Percentiles rank a stretch among this genome's conserved stretches.
Conservation (phyloP, 768 basidiomycete genomes). For the Termitomyces sp. region DNA sequence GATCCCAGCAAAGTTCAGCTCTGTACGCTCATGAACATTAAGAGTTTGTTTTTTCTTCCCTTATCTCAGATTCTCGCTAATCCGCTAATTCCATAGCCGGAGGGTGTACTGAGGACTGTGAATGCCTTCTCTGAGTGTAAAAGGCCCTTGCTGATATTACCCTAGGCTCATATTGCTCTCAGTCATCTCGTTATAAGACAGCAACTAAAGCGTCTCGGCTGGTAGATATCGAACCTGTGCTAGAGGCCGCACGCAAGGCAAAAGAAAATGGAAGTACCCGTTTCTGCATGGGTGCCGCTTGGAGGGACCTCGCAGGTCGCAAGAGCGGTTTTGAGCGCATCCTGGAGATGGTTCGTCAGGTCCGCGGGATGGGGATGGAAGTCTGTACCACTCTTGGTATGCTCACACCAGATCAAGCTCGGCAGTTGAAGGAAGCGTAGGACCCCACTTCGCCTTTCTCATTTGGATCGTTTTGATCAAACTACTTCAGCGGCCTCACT, state of each 20-base stretch:
- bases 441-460: conserved; percentile 20
- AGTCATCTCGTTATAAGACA: conserved; percentile 91
- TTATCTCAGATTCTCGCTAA: conserved; percentile 13
- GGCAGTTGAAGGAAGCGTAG: conserved; percentile 88
- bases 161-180: conserved; percentile 93
- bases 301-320: conserved; percentile 90
- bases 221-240: conserved; percentile 86
- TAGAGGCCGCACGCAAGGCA: conserved; percentile 89
- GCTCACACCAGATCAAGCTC: conserved; percentile 91
- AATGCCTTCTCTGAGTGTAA: conserved; percentile 21
- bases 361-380: conserved; percentile 97
- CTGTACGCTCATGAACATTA: conserved; percentile 98
- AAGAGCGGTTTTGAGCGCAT: conserved; percentile 94
- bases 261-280: conserved; percentile 96
- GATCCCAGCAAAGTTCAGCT: conserved; percentile 91
- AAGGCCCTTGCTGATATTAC: conserved; percentile 4
- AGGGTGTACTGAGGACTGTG: conserved; percentile 95
- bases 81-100: conserved; percentile 54
- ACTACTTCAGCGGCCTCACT: conserved; percentile 68
- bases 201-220: conserved; percentile 85
- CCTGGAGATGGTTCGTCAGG: conserved; percentile 85
- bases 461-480: conserved; percentile 1
- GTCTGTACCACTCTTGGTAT: conserved; percentile 99
- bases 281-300: conserved; percentile 99
- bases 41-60: conserved; percentile 60